Evolutionary conservation across 2,329 filamentous ascomycete genomes (phyloP).

Genomic region (Paraphoma sp.): DNA sequence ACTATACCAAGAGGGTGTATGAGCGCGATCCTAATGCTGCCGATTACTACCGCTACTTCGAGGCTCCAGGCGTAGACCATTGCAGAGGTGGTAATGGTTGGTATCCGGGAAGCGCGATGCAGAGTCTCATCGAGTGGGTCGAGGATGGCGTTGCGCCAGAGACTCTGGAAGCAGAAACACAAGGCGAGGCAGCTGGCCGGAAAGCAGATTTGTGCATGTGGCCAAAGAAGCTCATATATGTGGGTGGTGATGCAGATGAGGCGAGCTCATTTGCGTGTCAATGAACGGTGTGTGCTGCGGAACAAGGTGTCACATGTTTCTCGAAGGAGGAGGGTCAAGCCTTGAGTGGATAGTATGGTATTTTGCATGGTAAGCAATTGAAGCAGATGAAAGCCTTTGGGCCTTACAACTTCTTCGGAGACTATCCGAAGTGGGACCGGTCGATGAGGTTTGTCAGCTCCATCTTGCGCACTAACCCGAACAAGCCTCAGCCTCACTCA

Average conservation of each 20-base stretch:
- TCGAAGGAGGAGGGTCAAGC: no score
- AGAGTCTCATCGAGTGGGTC: conserved; percentile 31
- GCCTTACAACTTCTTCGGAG: no score
- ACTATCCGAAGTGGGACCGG: no score
- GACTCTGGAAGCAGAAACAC: neutral
- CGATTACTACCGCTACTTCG: conserved; percentile 39
- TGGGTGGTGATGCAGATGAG: conserved; percentile 3
- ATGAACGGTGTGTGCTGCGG: neutral
- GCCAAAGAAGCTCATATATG: conserved; percentile 20
- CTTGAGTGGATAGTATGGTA: no score
- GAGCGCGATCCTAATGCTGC: conserved; percentile 14
- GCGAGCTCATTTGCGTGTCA: conserved; percentile 9
- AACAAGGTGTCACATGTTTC: neutral
- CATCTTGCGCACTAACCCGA: neutral
- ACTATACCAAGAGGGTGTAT: conserved; percentile 18
- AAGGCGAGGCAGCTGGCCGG: neutral
- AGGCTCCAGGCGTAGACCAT: conserved; percentile 39
- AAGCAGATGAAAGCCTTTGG: no score
- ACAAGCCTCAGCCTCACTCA: neutral
- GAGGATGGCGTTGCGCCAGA: conserved; percentile 31
- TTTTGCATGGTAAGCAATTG: no score
- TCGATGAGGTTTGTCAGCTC: no score
- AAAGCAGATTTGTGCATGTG: conserved; percentile 19
- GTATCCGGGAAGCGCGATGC: conserved; percentile 26
- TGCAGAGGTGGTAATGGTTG: conserved; percentile 30